These are phyloP conservation scores for Phytophthora sojae DNA, from an alignment of 352 stramenopile species.

Conservation along the genomic window DNA sequence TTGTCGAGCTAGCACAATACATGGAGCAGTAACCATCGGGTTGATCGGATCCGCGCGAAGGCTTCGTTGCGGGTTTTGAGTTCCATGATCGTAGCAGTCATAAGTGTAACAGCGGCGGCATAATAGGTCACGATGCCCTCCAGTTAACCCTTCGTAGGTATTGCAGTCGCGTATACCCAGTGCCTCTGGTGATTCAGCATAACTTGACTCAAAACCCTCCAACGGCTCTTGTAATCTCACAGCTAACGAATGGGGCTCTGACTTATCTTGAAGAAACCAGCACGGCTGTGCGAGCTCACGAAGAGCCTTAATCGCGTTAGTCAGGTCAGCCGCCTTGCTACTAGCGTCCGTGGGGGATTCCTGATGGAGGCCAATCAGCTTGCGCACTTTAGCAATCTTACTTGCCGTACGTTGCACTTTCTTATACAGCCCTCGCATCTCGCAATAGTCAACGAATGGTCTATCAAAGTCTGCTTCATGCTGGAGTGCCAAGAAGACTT, in stretches of 20 bases:
- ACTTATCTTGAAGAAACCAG: slow-evolving; percentile 47
- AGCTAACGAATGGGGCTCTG: slow-evolving; percentile 24
- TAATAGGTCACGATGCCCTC: slow-evolving; percentile 89
- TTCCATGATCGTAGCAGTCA: slow-evolving; percentile 92
- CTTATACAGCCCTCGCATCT: slow-evolving; percentile 52
- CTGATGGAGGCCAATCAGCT: slow-evolving; percentile 20
- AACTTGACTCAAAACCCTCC: slow-evolving; percentile 65
- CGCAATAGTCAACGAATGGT: slow-evolving; percentile 55
- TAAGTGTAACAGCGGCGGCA: slow-evolving; percentile 92
- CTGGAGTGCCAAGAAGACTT: slow-evolving; percentile 60
- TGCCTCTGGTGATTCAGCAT: slow-evolving; percentile 36
- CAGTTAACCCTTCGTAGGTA: slow-evolving; percentile 64
- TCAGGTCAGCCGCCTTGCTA: too few species aligned
- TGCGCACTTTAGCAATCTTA: slow-evolving; percentile 36
- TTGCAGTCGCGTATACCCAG: slow-evolving; percentile 49
- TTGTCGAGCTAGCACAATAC: slow-evolving; percentile 33
- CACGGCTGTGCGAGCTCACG: slow-evolving; percentile 22
- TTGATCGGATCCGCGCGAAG: slow-evolving; percentile 64
- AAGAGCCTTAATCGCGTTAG: slow-evolving; percentile 13
- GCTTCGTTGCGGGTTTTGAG: slow-evolving; percentile 62
- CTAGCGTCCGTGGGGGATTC: slow-evolving; percentile 1
- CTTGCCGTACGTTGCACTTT: slow-evolving; percentile 23
- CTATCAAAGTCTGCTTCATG: slow-evolving; percentile 38
- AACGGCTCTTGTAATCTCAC: slow-evolving; percentile 53
- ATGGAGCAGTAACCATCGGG: slow-evolving; percentile 51